A percentile compares a stretch with the other conserved stretches of the same genome.
Conservation (phyloP, 2,329 filamentous ascomycete species). For the Fusarium brachygibbosum region DNA sequence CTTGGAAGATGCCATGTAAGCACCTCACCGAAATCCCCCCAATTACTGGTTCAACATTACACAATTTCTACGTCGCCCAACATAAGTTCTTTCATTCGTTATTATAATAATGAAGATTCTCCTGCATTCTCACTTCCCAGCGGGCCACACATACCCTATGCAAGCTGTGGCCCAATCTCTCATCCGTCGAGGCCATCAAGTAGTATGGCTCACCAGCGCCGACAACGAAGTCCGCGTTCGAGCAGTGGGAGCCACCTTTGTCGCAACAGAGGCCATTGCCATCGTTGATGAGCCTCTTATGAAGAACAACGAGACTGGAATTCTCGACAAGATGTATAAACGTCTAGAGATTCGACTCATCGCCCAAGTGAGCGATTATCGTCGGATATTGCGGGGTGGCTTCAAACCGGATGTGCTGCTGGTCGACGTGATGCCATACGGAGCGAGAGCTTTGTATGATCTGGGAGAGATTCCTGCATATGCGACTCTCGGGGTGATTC, state of each 20-base stretch:
- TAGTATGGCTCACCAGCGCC: conserved; percentile 55
- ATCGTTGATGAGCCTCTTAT: conserved; percentile 52
- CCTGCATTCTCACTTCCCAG: conserved; percentile 57
- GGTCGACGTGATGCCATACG: conserved; percentile 56
- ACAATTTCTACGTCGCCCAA: not conserved
- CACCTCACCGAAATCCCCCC: conserved; percentile 1
- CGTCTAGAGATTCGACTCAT: conserved; percentile 49
- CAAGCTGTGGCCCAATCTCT: conserved; percentile 57
- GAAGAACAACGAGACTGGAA: conserved; percentile 47
- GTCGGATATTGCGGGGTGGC: conserved; percentile 46
- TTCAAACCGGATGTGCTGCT: conserved; percentile 53
- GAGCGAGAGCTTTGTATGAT: conserved; percentile 54
- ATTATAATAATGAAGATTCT: conserved; percentile 53
- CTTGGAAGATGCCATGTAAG: conserved; percentile 3
- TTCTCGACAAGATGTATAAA: conserved; percentile 50
- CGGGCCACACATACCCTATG: conserved; percentile 57
- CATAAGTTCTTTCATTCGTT: not conserved
- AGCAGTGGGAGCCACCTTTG: conserved; percentile 54
- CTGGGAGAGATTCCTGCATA: conserved; percentile 54
- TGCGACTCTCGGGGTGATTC: conserved; percentile 57
- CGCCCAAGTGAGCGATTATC: conserved; percentile 56
- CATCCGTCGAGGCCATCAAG: conserved; percentile 55
- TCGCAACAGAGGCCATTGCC: conserved; percentile 51
- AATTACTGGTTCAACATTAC: conserved; percentile 3
- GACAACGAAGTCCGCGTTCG: conserved; percentile 53